Base-by-base conservation (phyloP, 169 alveolate species). In the Cryptosporidium tyzzeri region DNA sequence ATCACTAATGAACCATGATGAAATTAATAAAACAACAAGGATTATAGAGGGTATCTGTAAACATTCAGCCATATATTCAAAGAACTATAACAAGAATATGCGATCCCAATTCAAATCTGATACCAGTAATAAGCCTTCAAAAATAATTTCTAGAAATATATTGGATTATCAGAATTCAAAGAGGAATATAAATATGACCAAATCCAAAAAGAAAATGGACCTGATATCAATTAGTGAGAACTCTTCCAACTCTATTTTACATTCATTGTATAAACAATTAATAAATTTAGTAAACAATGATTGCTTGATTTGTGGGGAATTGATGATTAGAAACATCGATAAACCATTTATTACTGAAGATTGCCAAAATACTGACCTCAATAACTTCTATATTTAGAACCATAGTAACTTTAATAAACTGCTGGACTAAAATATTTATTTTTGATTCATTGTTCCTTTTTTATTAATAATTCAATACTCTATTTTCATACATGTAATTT, bases 301-400 rank as follows among this genome's bases (percentile, higher is more conserved):
- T 18, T 80, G 89, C 3, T 53, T 65, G 48, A 62, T 80, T 16
- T 80, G 89, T 65, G 89, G 89, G 18, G 89, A 80, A 53, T 29
- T 59, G 31, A 80, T 80, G 89, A 80, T 80, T 41, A 9, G 89
- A 26, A 80, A 44, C 45, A 65, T 80, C 26, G 41, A 62, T 33
- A 80, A 80, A 33, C 74, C 89, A 18, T 80, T 80, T 29, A 61
- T 80, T 31, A 65, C 39, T 16, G 89, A 80, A 26, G 67, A 55
- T 26, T 55, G 29, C 3, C 67, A 55, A 26, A 55, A 55, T 5
- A 55, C 14, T 21, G 67, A 55, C 35, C 35, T 55, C 23, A 23
- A 55, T 55, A 55, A 21, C 67, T 55, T 55, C 21, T 55, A 23
- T 55, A 55, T 55, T 16, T 48, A 48, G 23, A 48, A 16, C 21